Evolutionary conservation across 306 rosid genomes (phyloP).

Genomic region (Arachis stenosperma): DNA sequence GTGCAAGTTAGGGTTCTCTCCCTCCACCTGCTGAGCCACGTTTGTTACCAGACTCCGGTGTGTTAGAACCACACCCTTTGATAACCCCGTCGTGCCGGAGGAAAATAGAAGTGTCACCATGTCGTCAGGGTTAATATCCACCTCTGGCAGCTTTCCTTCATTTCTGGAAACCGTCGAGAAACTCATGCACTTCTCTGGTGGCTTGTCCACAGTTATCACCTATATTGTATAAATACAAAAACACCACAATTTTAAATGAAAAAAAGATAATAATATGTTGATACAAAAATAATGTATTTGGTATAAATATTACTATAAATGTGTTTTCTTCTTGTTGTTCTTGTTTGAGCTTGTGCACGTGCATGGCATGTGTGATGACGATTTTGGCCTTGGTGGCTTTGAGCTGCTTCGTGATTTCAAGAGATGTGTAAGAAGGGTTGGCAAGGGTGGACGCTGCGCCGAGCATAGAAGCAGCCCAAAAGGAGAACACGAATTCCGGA

Average conservation of each 20-base stretch:
- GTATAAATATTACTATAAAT: not conserved
- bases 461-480: slow-evolving; percentile 62
- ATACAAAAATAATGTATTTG: too few relatives aligned
- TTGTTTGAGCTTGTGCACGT: slow-evolving; percentile 52
- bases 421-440: slow-evolving; percentile 63
- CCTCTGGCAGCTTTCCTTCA: slow-evolving; percentile 40
- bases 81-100: slow-evolving; percentile 79
- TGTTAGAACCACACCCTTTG: slow-evolving; percentile 74
- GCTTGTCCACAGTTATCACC: slow-evolving; percentile 54
- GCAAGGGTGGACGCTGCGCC: slow-evolving; percentile 69
- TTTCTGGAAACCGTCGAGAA: slow-evolving; percentile 55
- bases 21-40: slow-evolving; percentile 75
- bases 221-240: too few relatives aligned
- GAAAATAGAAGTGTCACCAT: slow-evolving; percentile 70
- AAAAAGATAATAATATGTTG: too few relatives aligned
- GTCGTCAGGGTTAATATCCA: slow-evolving; percentile 43
- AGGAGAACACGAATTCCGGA: slow-evolving; percentile 61
- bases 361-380: slow-evolving; percentile 53
- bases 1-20: slow-evolving; percentile 71
- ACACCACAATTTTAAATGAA: too few relatives aligned
- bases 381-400: slow-evolving; percentile 52
- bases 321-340: not conserved
- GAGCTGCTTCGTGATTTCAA: slow-evolving; percentile 64
- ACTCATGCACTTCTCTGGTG: slow-evolving; percentile 56
- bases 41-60: slow-evolving; percentile 61